Percentiles rank a stretch among this genome's conserved stretches.
Conservation (phyloP, 1,284 basidiomycete species). For the Irpex lacteus region DNA sequence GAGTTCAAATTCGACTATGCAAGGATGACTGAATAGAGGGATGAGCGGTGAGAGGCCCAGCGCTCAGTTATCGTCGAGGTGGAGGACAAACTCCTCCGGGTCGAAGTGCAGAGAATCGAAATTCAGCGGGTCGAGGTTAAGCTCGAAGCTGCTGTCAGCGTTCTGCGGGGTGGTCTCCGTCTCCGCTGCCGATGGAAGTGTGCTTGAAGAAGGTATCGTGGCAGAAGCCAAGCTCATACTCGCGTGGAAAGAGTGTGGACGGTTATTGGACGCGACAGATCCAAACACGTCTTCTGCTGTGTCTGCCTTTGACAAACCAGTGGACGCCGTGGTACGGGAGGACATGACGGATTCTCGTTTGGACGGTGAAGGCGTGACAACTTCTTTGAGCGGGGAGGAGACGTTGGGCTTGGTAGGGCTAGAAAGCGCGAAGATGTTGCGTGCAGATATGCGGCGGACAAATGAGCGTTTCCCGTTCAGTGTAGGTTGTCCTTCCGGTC, state of each 20-base stretch:
- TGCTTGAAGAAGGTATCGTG: constrained; percentile 1
- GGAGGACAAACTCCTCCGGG: constrained; percentile 42
- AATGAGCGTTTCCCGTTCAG: constrained; percentile 29
- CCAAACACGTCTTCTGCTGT: constrained; percentile 9
- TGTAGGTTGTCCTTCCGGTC: constrained; percentile 12
- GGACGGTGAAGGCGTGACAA: constrained; percentile 8
- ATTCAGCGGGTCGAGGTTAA: constrained; percentile 65
- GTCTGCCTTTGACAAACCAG: not conserved
- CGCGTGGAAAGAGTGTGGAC: constrained; percentile 14
- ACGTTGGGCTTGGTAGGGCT: constrained; percentile 5
- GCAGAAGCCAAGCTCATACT: not conserved
- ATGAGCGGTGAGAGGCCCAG: constrained; percentile 1
- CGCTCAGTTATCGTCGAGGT: constrained; percentile 13
- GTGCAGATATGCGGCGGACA: constrained; percentile 28
- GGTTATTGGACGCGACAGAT: not conserved
- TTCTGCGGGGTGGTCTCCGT: constrained; percentile 6
- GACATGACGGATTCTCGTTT: constrained; percentile 9
- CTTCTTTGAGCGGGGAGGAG: constrained; percentile 3
- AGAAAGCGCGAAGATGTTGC: constrained; percentile 27
- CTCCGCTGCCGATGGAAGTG: not conserved
- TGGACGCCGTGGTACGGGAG: constrained; percentile 7
- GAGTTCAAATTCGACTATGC: not conserved
- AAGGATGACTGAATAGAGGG: not conserved
- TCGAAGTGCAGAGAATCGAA: constrained; percentile 68
- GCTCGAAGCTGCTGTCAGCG: constrained; percentile 48